These are phyloP conservation scores for Massarina eburnea DNA, from an alignment of 2,329 filamentous ascomycete genomes.

Conservation along the genomic window DNA sequence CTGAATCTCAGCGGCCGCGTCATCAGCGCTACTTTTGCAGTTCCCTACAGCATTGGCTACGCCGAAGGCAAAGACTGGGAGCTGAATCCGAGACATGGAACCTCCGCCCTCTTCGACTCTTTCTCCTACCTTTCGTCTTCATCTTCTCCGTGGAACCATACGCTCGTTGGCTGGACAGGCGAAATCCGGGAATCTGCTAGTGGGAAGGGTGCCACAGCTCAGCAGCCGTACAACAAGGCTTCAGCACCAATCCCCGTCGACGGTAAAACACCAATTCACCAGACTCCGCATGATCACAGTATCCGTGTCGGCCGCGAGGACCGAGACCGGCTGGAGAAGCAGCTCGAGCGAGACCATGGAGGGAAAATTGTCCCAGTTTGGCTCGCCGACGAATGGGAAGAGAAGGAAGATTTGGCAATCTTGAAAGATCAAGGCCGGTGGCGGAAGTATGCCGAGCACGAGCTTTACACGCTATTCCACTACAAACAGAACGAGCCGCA, in stretches of 20 bases:
- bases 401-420: constrained; percentile 66
- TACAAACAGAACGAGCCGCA: constrained; percentile 93
- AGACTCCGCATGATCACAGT: constrained; percentile 65
- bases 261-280: constrained; percentile 56
- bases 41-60: constrained; percentile 62
- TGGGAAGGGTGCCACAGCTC: constrained; percentile 38
- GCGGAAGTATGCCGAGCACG: constrained; percentile 87
- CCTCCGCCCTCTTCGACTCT: constrained; percentile 89
- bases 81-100: constrained; percentile 75
- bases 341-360: constrained; percentile 70
- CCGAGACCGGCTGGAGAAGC: constrained; percentile 70
- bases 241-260: constrained; percentile 80
- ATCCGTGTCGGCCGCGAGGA: constrained; percentile 71
- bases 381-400: constrained; percentile 76
- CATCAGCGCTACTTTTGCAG: constrained; percentile 65
- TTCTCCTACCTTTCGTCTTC: constrained; percentile 86
- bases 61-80: constrained; percentile 61
- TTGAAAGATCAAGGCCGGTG: constrained; percentile 83
- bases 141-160: constrained; percentile 85
- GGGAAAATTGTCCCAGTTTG: constrained; percentile 86
- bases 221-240: constrained; percentile 65
- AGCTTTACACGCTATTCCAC: constrained; percentile 90
- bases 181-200: constrained; percentile 56
- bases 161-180: constrained; percentile 91
- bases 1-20: constrained; percentile 62